Evolutionary conservation across 2,329 filamentous ascomycete genomes (phyloP), one percentile per base, ranked within the genome.

Genomic region (Paracamarosporium sp.): DNA sequence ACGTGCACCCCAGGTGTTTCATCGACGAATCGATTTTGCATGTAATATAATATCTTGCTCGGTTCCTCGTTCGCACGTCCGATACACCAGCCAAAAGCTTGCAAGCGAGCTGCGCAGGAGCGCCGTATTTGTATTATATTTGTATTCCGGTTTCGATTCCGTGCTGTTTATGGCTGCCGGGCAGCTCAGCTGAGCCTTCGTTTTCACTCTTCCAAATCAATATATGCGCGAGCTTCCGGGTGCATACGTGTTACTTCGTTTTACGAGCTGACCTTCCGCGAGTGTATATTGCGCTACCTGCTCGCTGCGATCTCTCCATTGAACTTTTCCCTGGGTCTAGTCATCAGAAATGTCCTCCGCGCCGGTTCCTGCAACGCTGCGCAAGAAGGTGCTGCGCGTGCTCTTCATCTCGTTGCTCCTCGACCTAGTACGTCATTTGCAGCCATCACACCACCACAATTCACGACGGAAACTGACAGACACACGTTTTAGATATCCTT

Each of bases 371-470:
- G 71, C 77, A 53, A 71, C 78, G 53, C 76, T 82, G 75, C 88
- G 93, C 61, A 96, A 92, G 80, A 89, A 84, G 80, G 93, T 97
- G 63, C 83, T 98, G 61, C 89, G 85, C 70, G 92, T 98, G 67
- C 86, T 98, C 62, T 93, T 97, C 77, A 83, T 95, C 61, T 97
- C 94, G 53, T 83, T 98, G 38, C 84, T 98, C 15, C 84, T 98
- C 12, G 94, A 98, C 77, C 79, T 98, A 79, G 94, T 97, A 85
- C 64, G 86, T 72, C 66, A 63, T 64, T 46, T 13, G n/a, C 25
- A 50, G 30, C 47, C 48, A 24, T 41, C 75, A 48, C 22, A 22
- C 35, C 25, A 36, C 56, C 43, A 58, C 54, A 25, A 33, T 44
- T 36, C 47, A 13, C 27, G 3, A 13, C 44, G 11, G 43, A 15